Evolutionary conservation across 1,284 basidiomycete species (phyloP).

Genomic region (Boletellus dicymbophilus): DNA sequence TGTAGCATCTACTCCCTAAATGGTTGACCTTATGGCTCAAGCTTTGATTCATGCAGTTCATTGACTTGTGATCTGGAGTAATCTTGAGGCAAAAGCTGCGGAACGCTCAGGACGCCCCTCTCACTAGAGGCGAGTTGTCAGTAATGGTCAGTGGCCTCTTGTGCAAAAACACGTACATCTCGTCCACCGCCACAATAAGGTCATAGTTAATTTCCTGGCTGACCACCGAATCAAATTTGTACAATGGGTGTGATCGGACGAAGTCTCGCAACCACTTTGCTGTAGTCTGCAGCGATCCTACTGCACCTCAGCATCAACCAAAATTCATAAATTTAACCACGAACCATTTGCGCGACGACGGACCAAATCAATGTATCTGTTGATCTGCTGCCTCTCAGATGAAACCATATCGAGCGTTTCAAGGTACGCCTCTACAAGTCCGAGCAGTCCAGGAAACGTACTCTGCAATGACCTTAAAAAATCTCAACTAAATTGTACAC

Average conservation of each 20-base stretch:
- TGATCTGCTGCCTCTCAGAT: conserved; percentile 65
- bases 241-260: conserved; percentile 86
- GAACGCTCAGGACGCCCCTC: conserved; percentile 64
- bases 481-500: conserved; percentile 1
- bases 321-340: conserved; percentile 22
- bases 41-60: conserved; percentile 26
- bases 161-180: conserved; percentile 64
- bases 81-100: conserved; percentile 61
- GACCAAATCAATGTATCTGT: conserved; percentile 81
- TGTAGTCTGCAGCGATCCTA: conserved; percentile 84
- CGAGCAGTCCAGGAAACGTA: conserved; percentile 84
- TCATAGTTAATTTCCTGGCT: conserved; percentile 94
- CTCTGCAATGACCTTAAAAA: conserved; percentile 40
- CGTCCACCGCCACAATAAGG: conserved; percentile 87
- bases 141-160: not conserved
- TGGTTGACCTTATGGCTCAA: conserved; percentile 21
- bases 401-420: conserved; percentile 84
- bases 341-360: conserved; percentile 79
- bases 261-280: conserved; percentile 95
- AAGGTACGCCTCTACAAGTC: conserved; percentile 85
- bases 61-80: conserved; percentile 41
- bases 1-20: too few relatives aligned
- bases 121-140: conserved; percentile 49
- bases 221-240: conserved; percentile 91
- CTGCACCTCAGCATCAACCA: conserved; percentile 8